Evolutionary conservation across 345 rosid species (phyloP).

Genomic region (Heritiera fomes): DNA sequence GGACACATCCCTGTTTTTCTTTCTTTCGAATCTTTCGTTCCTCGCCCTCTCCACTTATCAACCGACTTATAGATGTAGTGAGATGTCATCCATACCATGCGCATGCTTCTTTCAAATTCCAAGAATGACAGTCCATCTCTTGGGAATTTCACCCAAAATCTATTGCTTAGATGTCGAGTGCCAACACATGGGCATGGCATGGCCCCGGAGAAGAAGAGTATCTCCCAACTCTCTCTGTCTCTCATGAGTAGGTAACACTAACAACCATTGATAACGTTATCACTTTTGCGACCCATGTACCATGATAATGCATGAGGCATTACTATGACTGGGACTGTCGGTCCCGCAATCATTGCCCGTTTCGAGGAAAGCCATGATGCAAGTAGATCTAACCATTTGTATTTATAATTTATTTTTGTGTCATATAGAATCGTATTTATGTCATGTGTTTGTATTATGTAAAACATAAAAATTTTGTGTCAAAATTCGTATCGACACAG

Average conservation of each 20-base stretch:
- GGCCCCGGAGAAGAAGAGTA: background rate
- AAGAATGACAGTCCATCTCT: conserved; percentile 25
- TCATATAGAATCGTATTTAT: no score
- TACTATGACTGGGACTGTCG: conserved; percentile 16
- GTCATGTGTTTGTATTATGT: no score
- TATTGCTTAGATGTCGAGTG: background rate
- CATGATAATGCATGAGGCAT: background rate
- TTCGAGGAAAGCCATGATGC: no score
- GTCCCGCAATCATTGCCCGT: conserved; percentile 25
- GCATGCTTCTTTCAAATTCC: conserved; percentile 25
- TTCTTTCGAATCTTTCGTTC: background rate
- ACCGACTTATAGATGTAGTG: background rate
- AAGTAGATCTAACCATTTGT: no score
- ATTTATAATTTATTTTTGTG: no score
- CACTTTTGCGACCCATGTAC: conserved; percentile 9
- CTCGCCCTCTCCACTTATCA: background rate
- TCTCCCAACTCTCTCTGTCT: background rate
- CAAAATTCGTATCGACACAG: no score
- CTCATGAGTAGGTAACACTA: background rate
- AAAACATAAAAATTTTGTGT: no score
- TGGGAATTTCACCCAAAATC: conserved; percentile 21
- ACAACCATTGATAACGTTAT: conserved; percentile 6
- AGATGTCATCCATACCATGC: conserved; percentile 1
- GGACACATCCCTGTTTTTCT: background rate
- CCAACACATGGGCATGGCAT: conserved; percentile 12